A percentile compares a stretch with the other conserved stretches of the same genome.
Evolutionary conservation across 2,329 filamentous ascomycete species (phyloP).

Genomic region (Fusarium sublunatum): DNA sequence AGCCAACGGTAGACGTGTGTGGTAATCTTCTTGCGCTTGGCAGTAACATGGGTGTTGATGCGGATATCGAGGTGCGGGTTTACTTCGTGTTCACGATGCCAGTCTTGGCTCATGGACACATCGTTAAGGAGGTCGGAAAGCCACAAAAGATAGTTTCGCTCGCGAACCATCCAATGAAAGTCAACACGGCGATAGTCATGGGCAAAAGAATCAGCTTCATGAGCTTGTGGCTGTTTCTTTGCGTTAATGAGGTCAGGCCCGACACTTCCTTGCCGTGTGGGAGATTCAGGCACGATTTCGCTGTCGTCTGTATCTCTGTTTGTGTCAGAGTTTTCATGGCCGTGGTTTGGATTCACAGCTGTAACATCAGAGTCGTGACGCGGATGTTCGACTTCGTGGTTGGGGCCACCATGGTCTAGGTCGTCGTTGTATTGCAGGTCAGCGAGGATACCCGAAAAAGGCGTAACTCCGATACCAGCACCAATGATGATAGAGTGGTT

Average conservation of each 20-base stretch:
- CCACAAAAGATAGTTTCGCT: slow-evolving; percentile 67
- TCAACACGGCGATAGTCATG: slow-evolving; percentile 63
- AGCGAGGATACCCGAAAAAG: slow-evolving; percentile 66
- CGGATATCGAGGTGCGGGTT: slow-evolving; percentile 61
- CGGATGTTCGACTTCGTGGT: background rate
- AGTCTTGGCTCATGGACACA: slow-evolving; percentile 54
- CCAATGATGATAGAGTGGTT: slow-evolving; percentile 67
- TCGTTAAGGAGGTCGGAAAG: slow-evolving; percentile 67
- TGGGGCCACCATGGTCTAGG: slow-evolving; percentile 48
- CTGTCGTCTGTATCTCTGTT: background rate
- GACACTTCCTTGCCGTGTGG: slow-evolving; percentile 1
- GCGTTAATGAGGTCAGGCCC: slow-evolving; percentile 20
- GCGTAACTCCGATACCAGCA: slow-evolving; percentile 68
- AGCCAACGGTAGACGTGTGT: slow-evolving; percentile 67
- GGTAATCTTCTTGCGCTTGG: slow-evolving; percentile 63
- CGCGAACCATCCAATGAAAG: slow-evolving; percentile 70
- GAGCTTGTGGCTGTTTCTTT: slow-evolving; percentile 28
- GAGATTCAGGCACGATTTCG: slow-evolving; percentile 3
- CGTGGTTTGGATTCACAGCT: background rate
- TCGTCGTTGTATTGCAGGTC: slow-evolving; percentile 63
- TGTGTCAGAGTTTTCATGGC: background rate
- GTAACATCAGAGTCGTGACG: slow-evolving; percentile 23
- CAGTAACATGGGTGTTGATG: slow-evolving; percentile 67
- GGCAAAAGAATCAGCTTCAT: slow-evolving; percentile 45
- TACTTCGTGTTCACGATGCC: slow-evolving; percentile 52